Conservation (phyloP, 2,329 filamentous ascomycete genomes). For the Botrytis sinoallii region DNA sequence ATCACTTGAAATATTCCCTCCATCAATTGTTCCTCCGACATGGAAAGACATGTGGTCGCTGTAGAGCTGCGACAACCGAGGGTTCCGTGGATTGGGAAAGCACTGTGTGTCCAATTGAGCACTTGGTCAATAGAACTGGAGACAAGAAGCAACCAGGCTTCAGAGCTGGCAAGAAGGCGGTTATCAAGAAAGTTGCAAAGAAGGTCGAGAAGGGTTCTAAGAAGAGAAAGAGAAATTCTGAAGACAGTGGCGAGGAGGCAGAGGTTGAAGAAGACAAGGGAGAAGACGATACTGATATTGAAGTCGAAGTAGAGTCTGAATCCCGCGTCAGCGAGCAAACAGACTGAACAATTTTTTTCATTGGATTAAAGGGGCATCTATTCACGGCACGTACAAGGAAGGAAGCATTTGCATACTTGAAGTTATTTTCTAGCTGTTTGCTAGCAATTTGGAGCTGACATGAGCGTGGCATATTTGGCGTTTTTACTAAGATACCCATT, state of each 20-base stretch:
- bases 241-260: conserved; percentile 23
- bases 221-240: conserved; percentile 23
- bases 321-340: background rate
- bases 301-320: background rate
- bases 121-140: conserved; percentile 56
- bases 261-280: conserved; percentile 15
- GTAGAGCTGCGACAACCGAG: conserved; percentile 51
- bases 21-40: conserved; percentile 55
- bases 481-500: conserved; percentile 2
- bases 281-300: background rate
- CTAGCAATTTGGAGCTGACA: background rate
- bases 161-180: conserved; percentile 8
- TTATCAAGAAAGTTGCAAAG: conserved; percentile 3
- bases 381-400: background rate
- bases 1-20: conserved; percentile 53
- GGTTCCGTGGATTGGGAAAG: conserved; percentile 61
- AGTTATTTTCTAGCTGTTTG: background rate
- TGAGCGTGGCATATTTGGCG: background rate
- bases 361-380: too few relatives aligned
- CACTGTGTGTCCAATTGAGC: conserved; percentile 58
- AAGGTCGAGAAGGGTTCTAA: conserved; percentile 15
- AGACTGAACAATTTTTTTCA: background rate
- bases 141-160: conserved; percentile 43
- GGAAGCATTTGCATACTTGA: background rate
- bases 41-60: conserved; percentile 49